A percentile compares a stretch with the other conserved stretches of the same genome.
Evolutionary conservation across 2,329 filamentous ascomycete species (phyloP).

Genomic region (Oidium heveae): DNA sequence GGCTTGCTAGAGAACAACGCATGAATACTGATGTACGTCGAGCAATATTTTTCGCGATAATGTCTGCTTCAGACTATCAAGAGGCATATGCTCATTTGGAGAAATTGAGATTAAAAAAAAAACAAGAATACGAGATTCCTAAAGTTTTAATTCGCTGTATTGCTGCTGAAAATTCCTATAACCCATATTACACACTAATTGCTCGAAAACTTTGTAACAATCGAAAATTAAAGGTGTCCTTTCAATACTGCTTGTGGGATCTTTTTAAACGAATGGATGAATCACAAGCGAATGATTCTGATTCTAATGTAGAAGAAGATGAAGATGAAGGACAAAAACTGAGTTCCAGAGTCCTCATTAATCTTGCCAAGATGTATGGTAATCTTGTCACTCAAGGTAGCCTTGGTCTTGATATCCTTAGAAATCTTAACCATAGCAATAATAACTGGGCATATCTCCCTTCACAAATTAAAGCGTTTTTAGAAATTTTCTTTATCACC

Average conservation of each 20-base stretch:
- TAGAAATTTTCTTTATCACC: conserved; percentile 57
- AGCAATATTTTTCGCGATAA: conserved; percentile 80
- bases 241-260: conserved; percentile 71
- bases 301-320: conserved; percentile 19
- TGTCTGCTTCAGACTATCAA: conserved; percentile 61
- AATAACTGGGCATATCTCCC: conserved; percentile 51
- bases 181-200: conserved; percentile 79
- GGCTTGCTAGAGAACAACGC: conserved; percentile 14
- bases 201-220: conserved; percentile 55
- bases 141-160: conserved; percentile 72
- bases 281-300: conserved; percentile 33
- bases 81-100: conserved; percentile 59
- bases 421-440: conserved; percentile 45
- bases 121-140: conserved; percentile 68
- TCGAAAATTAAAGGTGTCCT: conserved; percentile 53
- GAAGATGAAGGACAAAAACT: conserved; percentile 24
- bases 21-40: conserved; percentile 16
- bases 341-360: conserved; percentile 33
- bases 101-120: conserved; percentile 64
- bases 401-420: conserved; percentile 31
- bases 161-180: conserved; percentile 61
- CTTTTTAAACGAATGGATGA: conserved; percentile 73
- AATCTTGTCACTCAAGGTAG: conserved; percentile 33
- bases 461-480: conserved; percentile 48
- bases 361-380: conserved; percentile 41